Evolutionary conservation across 495 filamentous ascomycete species (phyloP).

Genomic region (Penicillium robsamsonii): DNA sequence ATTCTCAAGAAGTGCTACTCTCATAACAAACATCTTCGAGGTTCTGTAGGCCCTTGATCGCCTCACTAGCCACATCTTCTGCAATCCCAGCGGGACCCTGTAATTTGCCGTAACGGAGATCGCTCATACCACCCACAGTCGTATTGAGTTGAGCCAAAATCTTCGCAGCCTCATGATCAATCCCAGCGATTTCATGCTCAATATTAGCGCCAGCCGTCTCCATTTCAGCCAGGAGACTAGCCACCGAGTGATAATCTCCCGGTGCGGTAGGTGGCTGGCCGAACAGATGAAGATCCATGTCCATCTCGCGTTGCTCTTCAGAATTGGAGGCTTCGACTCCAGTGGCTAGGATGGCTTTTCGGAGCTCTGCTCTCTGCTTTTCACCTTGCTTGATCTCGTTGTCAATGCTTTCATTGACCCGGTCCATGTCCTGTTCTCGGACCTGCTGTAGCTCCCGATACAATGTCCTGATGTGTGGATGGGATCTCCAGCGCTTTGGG

Average conservation of each 20-base stretch:
- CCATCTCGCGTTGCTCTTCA: slow-evolving; percentile 67
- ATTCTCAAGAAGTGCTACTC: slow-evolving; percentile 13
- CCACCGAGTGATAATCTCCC: slow-evolving; percentile 55
- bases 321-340: slow-evolving; percentile 52
- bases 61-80: slow-evolving; percentile 61
- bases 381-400: slow-evolving; percentile 63
- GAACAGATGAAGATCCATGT: slow-evolving; percentile 70
- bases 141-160: slow-evolving; percentile 60
- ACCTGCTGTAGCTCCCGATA: slow-evolving; percentile 77
- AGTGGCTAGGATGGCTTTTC: slow-evolving; percentile 50
- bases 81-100: slow-evolving; percentile 54
- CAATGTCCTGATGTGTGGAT: slow-evolving; percentile 69
- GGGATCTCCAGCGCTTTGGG: slow-evolving; percentile 63
- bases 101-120: slow-evolving; percentile 77
- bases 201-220: slow-evolving; percentile 62
- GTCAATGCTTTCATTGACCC: slow-evolving; percentile 65
- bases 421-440: slow-evolving; percentile 65
- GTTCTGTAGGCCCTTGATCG: slow-evolving; percentile 49
- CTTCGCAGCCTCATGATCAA: slow-evolving; percentile 61
- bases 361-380: slow-evolving; percentile 59
- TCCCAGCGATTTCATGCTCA: slow-evolving; percentile 60
- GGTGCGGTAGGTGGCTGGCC: slow-evolving; percentile 49
- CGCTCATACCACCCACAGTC: slow-evolving; percentile 70
- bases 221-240: slow-evolving; percentile 65
- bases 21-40: slow-evolving; percentile 62